Conservation (phyloP, 768 basidiomycete genomes). For the Naematelia encephala region DNA sequence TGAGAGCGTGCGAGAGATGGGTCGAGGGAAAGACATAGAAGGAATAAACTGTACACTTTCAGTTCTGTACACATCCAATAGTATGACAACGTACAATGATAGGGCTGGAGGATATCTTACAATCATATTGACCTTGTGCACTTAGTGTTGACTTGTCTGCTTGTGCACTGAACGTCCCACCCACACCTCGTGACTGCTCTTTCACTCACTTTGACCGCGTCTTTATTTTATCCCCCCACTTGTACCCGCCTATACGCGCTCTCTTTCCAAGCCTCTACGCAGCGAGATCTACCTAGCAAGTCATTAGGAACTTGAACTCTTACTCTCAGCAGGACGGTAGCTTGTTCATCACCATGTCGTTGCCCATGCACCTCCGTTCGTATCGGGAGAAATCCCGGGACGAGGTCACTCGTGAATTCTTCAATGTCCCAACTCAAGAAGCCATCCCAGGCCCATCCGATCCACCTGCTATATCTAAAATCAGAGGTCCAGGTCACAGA, state of each 20-base stretch:
- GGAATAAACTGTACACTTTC: not conserved
- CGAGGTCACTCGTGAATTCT: slow-evolving; percentile 77
- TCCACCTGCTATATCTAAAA: slow-evolving; percentile 32
- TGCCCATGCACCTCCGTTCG: slow-evolving; percentile 66
- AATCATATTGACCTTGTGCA: not conserved
- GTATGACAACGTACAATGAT: too few relatives aligned
- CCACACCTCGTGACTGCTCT: not conserved
- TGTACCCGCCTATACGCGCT: not conserved
- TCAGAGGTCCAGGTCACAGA: slow-evolving; percentile 28
- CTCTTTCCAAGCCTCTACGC: too few relatives aligned
- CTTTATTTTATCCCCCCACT: slow-evolving; percentile 1
- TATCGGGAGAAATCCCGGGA: slow-evolving; percentile 92
- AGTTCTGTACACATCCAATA: too few relatives aligned
- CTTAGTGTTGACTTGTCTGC: not conserved
- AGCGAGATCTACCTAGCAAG: too few relatives aligned
- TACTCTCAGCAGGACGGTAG: not conserved
- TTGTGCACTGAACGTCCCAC: not conserved
- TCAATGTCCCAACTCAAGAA: slow-evolving; percentile 66
- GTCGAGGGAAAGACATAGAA: not conserved
- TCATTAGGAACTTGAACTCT: not conserved
- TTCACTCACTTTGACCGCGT: too few relatives aligned
- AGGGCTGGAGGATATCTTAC: slow-evolving; percentile 1
- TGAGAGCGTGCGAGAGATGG: not conserved
- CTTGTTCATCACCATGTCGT: slow-evolving; percentile 37
- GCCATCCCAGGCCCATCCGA: slow-evolving; percentile 23